Evolutionary conservation across 495 filamentous ascomycete genomes (phyloP), one percentile per base, ranked within the genome.

Genomic region (Hyaloscypha finlandica): DNA sequence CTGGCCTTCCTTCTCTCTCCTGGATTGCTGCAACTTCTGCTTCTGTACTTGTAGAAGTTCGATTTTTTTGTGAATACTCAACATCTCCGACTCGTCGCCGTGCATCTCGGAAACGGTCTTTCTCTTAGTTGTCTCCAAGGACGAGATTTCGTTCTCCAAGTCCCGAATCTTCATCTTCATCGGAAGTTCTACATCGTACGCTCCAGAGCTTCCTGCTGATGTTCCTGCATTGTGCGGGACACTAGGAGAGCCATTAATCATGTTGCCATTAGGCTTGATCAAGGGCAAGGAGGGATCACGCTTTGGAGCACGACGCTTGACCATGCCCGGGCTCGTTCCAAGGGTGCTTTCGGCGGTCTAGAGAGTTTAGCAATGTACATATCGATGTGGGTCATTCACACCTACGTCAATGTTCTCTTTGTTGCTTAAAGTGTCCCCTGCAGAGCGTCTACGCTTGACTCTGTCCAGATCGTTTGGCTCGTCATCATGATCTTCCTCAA

Each of bases 91-190:
- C 22, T 25, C 35, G 30, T 35, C 57, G 20, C 33, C 53, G 8
- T 48, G 22, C 0, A 56, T 31, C 19, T 56, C 29, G 53, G 53
- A 56, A 31, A 25, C 29, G 4, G 53, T 31, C 5, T 29, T 31
- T 6, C 8, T 25, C 19, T 20, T 59, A 22, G 11, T 25, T 30
- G 48, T 31, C 59, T 62, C 29, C 19, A 35, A 5, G 20, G 54
- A 20, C 3, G 42, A 59, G 3, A 63, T 29, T 48, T 68, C 59
- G 30, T 31, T 51, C 32, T 57, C 20, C 33, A 62, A 52, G 19
- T 59, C 53, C 29, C 48, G 12, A 20, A 56, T 62, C 39, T 56
- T 56, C 20, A 31, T 56, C 29, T 56, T 25, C 53, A 31, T 56
- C 9, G 42, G 42, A 12, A 48, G 16, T 19, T 48, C 42, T 16